phyloP scores from a whole-genome alignment of 2,329 filamentous ascomycete species.

The Calonectria leucothoes region DNA sequence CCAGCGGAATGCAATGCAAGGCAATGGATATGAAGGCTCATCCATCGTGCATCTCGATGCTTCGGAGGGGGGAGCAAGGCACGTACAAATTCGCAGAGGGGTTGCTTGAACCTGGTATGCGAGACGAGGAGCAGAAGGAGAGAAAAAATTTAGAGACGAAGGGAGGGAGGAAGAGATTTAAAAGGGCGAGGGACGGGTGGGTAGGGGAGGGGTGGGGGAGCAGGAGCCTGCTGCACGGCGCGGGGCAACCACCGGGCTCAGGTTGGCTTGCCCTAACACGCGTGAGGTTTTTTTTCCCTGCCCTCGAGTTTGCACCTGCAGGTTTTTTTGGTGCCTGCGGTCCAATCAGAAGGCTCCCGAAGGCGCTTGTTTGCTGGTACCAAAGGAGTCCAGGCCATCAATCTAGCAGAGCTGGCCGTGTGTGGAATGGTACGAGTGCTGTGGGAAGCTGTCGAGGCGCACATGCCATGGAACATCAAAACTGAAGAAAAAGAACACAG shows the following conservation, averaged over 20 bases:
- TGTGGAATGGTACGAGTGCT: constrained; percentile 37
- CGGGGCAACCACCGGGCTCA: constrained; percentile 48
- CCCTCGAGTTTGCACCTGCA: constrained; percentile 24
- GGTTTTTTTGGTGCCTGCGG: constrained; percentile 18
- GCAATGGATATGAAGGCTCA: constrained; percentile 12
- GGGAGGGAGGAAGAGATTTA: constrained; percentile 54
- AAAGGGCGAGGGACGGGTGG: constrained; percentile 47
- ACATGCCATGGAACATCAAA: constrained; percentile 20
- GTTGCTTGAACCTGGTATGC: constrained; percentile 59
- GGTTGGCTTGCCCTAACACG: constrained; percentile 50
- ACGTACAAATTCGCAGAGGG: constrained; percentile 56
- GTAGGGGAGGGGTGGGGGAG: constrained; percentile 42
- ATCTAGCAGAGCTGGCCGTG: constrained; percentile 23
- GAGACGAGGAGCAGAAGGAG: constrained; percentile 55
- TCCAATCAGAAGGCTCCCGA: constrained; percentile 34
- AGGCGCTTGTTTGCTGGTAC: constrained; percentile 19
- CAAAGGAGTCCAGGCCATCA: constrained; percentile 25
- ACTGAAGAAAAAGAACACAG: background rate
- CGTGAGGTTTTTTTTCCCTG: constrained; percentile 44
- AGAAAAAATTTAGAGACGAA: constrained; percentile 49
- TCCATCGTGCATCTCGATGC: background rate
- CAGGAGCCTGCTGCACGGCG: constrained; percentile 43
- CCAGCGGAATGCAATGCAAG: constrained; percentile 9
- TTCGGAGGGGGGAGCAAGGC: constrained; percentile 16
- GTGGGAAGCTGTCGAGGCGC: constrained; percentile 15